Evolutionary conservation across 2,329 filamentous ascomycete species (phyloP).

Genomic region (Colletotrichum sp.): DNA sequence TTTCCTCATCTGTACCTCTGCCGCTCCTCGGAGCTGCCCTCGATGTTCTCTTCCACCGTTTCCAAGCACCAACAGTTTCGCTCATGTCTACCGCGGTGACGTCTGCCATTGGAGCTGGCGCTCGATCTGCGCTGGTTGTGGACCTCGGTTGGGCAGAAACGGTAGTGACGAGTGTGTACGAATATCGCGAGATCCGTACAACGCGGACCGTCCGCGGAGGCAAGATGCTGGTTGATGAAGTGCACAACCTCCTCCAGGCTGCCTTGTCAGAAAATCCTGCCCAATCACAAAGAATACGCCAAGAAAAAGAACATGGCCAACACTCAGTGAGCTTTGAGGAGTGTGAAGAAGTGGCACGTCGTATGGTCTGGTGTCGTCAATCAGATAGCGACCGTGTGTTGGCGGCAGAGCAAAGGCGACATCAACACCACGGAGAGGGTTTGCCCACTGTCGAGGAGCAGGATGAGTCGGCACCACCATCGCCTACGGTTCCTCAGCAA

Average conservation of each 20-base stretch:
- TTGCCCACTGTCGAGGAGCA: constrained; percentile 62
- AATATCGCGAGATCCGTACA: constrained; percentile 81
- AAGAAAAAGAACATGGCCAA: constrained; percentile 27
- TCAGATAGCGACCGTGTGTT: not conserved
- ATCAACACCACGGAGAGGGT: constrained; percentile 35
- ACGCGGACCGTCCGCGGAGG: constrained; percentile 76
- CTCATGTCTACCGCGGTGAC: constrained; percentile 80
- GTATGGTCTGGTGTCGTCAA: constrained; percentile 77
- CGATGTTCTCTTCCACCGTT: constrained; percentile 79
- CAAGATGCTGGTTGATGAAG: constrained; percentile 71
- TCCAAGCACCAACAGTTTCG: constrained; percentile 81
- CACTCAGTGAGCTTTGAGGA: constrained; percentile 71
- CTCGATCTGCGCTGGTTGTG: constrained; percentile 84
- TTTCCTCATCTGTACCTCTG: constrained; percentile 80
- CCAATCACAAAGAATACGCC: not conserved
- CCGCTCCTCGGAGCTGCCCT: constrained; percentile 78
- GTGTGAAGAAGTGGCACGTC: constrained; percentile 78
- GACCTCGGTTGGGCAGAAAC: constrained; percentile 96
- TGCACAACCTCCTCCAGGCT: constrained; percentile 67
- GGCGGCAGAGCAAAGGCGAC: not conserved
- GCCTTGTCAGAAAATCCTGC: constrained; percentile 30
- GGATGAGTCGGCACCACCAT: constrained; percentile 43
- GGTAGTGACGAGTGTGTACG: constrained; percentile 83
- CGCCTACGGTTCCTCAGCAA: constrained; percentile 22
- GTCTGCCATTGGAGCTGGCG: constrained; percentile 76